A percentile compares a stretch with the other conserved stretches of the same genome.
These are phyloP conservation scores for Pulveroboletus sp. DNA, from an alignment of 768 basidiomycete species.

Conservation along the genomic window DNA sequence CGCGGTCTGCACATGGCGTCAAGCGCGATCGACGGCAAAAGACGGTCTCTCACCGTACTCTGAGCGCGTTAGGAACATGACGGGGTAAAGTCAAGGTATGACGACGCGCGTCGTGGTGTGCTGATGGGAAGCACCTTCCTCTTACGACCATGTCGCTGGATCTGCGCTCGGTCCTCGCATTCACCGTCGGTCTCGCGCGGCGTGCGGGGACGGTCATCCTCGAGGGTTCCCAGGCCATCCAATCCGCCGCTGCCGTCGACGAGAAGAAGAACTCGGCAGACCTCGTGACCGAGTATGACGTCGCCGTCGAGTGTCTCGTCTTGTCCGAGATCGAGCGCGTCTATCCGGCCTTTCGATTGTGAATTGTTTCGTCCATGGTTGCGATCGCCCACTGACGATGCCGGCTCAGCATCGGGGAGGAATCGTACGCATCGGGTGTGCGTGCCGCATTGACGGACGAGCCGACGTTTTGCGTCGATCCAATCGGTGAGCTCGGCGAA, in stretches of 20 bases:
- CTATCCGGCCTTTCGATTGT: slow-evolving; percentile 83
- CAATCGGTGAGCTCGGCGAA: slow-evolving; percentile 59
- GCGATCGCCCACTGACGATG: too few relatives aligned
- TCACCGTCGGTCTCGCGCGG: slow-evolving; percentile 63
- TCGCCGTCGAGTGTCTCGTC: slow-evolving; percentile 82
- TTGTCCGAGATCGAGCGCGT: slow-evolving; percentile 55
- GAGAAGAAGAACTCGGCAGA: slow-evolving; percentile 94
- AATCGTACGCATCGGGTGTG: slow-evolving; percentile 76
- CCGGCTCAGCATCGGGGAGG: slow-evolving; percentile 88
- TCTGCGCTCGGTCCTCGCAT: slow-evolving; percentile 58
- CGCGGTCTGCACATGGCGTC: slow-evolving; percentile 59
- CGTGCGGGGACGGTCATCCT: slow-evolving; percentile 71
- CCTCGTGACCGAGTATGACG: slow-evolving; percentile 92
- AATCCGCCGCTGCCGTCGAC: slow-evolving; percentile 49
- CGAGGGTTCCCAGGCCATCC: slow-evolving; percentile 72
- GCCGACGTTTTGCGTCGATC: slow-evolving; percentile 95
- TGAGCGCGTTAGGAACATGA: slow-evolving; percentile 92
- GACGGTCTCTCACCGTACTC: slow-evolving; percentile 65
- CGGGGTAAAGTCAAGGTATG: slow-evolving; percentile 14
- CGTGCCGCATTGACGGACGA: slow-evolving; percentile 70
- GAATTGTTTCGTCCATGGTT: slow-evolving; percentile 30
- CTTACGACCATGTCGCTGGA: slow-evolving; percentile 32
- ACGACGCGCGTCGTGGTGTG: slow-evolving; percentile 32
- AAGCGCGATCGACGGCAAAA: neutral
- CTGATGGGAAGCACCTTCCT: slow-evolving; percentile 31